A percentile compares a stretch with the other conserved stretches of the same genome.
These are phyloP conservation scores for Hortaea werneckii DNA, from an alignment of 2,329 filamentous ascomycete genomes.

Conservation along the genomic window DNA sequence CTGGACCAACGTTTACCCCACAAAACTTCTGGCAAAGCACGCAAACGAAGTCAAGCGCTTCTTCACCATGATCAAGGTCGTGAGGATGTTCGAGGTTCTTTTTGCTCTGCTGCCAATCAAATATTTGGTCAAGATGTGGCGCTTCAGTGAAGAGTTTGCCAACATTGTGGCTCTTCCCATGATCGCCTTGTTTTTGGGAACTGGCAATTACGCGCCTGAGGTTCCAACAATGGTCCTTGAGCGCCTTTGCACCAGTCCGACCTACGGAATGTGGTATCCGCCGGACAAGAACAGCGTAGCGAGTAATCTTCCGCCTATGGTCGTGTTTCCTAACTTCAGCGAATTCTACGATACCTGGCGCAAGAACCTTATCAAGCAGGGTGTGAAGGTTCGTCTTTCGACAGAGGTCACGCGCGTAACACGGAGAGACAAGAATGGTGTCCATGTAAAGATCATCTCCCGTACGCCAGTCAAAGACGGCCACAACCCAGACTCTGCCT, in stretches of 20 bases:
- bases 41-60: conserved; percentile 47
- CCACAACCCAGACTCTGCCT: conserved; percentile 37
- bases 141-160: conserved; percentile 59
- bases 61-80: conserved; percentile 43
- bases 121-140: conserved; percentile 55
- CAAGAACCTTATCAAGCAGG: conserved; percentile 42
- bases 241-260: conserved; percentile 41
- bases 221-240: conserved; percentile 58
- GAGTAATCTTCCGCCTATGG: conserved; percentile 45
- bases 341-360: conserved; percentile 53
- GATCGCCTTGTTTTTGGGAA: conserved; percentile 63
- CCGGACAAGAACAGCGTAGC: conserved; percentile 38
- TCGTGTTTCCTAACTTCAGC: conserved; percentile 53
- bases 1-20: conserved; percentile 58
- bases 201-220: conserved; percentile 63
- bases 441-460: conserved; percentile 40
- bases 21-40: conserved; percentile 45
- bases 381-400: conserved; percentile 46
- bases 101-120: conserved; percentile 53
- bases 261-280: conserved; percentile 51
- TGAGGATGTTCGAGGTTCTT: conserved; percentile 50
- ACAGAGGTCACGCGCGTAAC: conserved; percentile 47
- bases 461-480: conserved; percentile 32
- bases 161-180: conserved; percentile 63
- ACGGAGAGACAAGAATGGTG: conserved; percentile 41